Evolutionary conservation across 371 early-diverging fungal species (phyloP), one percentile per base, ranked within the genome.

Genomic region (Aphelidium insulamus): DNA sequence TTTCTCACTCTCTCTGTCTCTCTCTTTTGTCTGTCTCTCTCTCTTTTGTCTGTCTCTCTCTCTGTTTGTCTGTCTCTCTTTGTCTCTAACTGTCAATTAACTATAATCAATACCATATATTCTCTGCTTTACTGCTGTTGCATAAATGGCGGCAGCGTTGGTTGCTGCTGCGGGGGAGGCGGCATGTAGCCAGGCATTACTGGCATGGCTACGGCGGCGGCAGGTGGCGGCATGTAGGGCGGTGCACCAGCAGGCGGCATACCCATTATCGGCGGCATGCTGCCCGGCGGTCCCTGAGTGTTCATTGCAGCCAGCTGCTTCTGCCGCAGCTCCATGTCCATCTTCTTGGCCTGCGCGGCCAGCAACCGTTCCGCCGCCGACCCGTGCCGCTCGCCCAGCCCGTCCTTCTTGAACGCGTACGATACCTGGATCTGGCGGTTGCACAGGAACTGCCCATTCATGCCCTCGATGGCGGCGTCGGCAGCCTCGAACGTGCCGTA

Each of bases 401-500:
- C 88, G 43, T 97, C 95, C 57, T 95, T 94, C 55, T 94, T 95
- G 48, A 84, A 80, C 1, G 95, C 92, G 54, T 87, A 97, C 9
- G 66, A 59, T 8, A 92, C 91, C 14, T 67, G 65, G 40, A 97
- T 73, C 21, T 79, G 73, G 43, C 85, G 85, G 50, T 86, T 85
- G 55, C 71, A 76, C 50, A 97, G 50, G 53, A 72, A 91, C 52
- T 95, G 94, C 6, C 87, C 84, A 45, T 97, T 78, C 95, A 97
- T 90, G 3, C 90, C 79, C 46, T 84, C 83, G 34, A 97, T 77
- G 0, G 97, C 97, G 3, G 77, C 72, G 63, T 97, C 97, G 0
- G 94, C 67, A 10, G 87, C 70, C 40, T 95, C 94, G 51, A 94
- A 97, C 41, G 72, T 77, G 45, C 86, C 82, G 52, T 66, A 97